Percentiles rank a stretch among this genome's conserved stretches.
phyloP scores from a whole-genome alignment of 768 basidiomycete genomes.

The Agrocybe pediades region DNA sequence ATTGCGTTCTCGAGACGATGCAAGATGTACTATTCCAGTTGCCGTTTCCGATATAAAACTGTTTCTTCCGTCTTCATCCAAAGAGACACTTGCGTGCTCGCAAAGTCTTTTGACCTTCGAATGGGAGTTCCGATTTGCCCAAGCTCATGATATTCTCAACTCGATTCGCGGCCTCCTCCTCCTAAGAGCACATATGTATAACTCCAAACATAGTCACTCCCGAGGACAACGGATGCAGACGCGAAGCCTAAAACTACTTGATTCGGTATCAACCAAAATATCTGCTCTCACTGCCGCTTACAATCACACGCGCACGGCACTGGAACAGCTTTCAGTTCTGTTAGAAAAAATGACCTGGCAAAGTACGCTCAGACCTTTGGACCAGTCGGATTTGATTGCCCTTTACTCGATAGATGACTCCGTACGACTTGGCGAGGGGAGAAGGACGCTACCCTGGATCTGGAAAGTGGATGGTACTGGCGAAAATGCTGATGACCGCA shows the following conservation, averaged over 20 bases:
- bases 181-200: slow-evolving; percentile 26
- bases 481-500: slow-evolving; percentile 6
- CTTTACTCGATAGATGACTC: slow-evolving; percentile 16
- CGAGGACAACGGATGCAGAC: slow-evolving; percentile 27
- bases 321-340: slow-evolving; percentile 5
- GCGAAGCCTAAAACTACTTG: slow-evolving; percentile 20
- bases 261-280: slow-evolving; percentile 15
- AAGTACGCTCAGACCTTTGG: slow-evolving; percentile 10
- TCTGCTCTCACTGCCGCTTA: slow-evolving; percentile 16
- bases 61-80: slow-evolving; percentile 18
- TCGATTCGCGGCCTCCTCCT: slow-evolving; percentile 30
- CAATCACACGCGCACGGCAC: not conserved
- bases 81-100: not conserved
- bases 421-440: slow-evolving; percentile 16
- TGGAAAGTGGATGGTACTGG: slow-evolving; percentile 17
- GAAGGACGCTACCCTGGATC: slow-evolving; percentile 23
- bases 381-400: slow-evolving; percentile 14
- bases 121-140: slow-evolving; percentile 25
- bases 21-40: not conserved
- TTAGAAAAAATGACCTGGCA: slow-evolving; percentile 8
- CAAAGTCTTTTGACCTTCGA: slow-evolving; percentile 20
- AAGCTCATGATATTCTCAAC: slow-evolving; percentile 28
- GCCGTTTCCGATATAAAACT: slow-evolving; percentile 14
- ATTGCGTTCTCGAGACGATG: not conserved
- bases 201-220: slow-evolving; percentile 27